These are phyloP conservation scores for Saccharomyces hybrid DNA, from an alignment of 1,139 yeast species.

Conservation along the genomic window DNA sequence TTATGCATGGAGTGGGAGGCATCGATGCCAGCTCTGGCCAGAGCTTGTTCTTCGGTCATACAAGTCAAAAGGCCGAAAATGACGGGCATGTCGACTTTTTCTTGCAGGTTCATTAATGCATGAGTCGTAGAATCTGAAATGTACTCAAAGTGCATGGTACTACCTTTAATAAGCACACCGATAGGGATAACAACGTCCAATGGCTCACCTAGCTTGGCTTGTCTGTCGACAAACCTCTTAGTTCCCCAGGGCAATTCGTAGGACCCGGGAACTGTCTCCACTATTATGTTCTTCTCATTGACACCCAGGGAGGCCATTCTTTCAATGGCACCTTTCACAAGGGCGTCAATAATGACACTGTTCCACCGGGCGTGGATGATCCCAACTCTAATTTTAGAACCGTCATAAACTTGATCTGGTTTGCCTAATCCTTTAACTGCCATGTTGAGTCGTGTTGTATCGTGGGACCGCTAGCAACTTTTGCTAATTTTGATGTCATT, in stretches of 20 bases:
- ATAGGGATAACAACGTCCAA: slow-evolving; percentile 87
- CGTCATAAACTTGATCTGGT: slow-evolving; percentile 64
- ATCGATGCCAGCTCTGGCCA: slow-evolving; percentile 84
- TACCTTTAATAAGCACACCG: slow-evolving; percentile 91
- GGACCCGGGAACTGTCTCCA: slow-evolving; percentile 89
- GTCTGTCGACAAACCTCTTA: slow-evolving; percentile 44
- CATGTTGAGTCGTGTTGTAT: slow-evolving; percentile 35
- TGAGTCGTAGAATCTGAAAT: slow-evolving; percentile 86
- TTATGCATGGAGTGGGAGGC: slow-evolving; percentile 66
- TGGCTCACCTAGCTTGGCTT: slow-evolving; percentile 40
- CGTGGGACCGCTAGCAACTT: slow-evolving; percentile 7
- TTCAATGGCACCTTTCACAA: slow-evolving; percentile 68
- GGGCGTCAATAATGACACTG: slow-evolving; percentile 60
- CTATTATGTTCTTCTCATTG: slow-evolving; percentile 59
- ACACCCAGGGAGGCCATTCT: slow-evolving; percentile 63
- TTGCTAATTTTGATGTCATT: not conserved
- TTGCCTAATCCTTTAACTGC: slow-evolving; percentile 76
- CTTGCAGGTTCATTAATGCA: slow-evolving; percentile 77
- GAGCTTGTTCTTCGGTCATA: slow-evolving; percentile 88
- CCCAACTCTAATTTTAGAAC: slow-evolving; percentile 61
- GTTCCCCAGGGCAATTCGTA: slow-evolving; percentile 87
- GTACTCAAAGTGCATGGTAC: slow-evolving; percentile 96
- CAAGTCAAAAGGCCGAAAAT: slow-evolving; percentile 92
- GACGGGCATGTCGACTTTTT: slow-evolving; percentile 64
- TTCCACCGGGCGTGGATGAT: slow-evolving; percentile 97